Evolutionary conservation across 2,329 filamentous ascomycete species (phyloP), one percentile per base, ranked within the genome.

Genomic region (Ophiostoma sp.): DNA sequence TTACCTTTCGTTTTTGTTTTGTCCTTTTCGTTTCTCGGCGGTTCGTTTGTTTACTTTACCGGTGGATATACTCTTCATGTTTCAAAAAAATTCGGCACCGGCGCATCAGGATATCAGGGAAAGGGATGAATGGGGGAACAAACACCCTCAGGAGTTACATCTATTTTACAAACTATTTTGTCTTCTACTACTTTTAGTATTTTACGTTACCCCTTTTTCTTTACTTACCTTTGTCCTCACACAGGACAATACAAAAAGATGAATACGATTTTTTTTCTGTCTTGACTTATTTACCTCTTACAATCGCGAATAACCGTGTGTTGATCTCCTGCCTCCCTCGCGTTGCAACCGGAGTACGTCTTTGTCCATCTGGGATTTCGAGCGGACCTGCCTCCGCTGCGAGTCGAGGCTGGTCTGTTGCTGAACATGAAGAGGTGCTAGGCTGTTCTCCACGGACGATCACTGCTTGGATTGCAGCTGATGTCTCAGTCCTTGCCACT

Each of bases 391-490:
- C 8, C 49, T 55, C 18, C n/a, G 49, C 49, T 55, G 45, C 49
- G 18, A 55, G 49, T 55, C 49, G 49, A 9, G 49, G 49, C 49
- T 55, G 49, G 49, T 1, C 49, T 55, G 11, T 18, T 52, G 47
- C 6, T 7, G 47, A 52, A 55, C 16, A 11, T 42, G 27, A 42
- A 41, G 38, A 40, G 47, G 38, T 27, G 42, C 11, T 16, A 41
- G 41, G 58, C n/a, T 64, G 58, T 67, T 67, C 16, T 49, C 55
- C 55, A 60, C 55, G 55, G 55, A 7, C 55, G 55, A 60, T 60
- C 55, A 63, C 60, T 67, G 44, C 14, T 44, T 44, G 63, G 40
- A 64, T 27, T 27, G 49, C 27, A 55, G 49, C 49, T 27, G 12
- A 11, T 60, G 55, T 60, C 55, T 60, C 55, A 38, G 9, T 38